Conservation (phyloP, 257 asterid genomes). For the Ophiorrhiza pumila region DNA sequence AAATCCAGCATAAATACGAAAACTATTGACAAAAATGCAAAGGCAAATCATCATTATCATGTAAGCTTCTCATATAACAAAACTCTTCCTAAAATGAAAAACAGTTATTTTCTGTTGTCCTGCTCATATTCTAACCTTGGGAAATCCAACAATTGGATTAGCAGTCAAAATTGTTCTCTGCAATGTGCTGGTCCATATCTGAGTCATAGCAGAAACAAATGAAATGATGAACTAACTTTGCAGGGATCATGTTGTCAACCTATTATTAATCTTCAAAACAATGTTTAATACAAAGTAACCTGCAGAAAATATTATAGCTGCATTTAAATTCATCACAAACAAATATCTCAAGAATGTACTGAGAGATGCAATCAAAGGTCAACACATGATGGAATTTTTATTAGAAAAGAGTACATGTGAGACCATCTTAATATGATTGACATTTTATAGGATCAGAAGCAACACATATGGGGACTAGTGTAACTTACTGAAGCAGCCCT, state of each 20-base stretch:
- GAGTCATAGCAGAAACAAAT: constrained; percentile 31
- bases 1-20: constrained; percentile 11
- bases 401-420: background rate
- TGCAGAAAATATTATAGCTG: no score
- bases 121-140: constrained; percentile 54
- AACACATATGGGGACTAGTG: background rate
- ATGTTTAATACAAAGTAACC: background rate
- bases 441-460: constrained; percentile 4
- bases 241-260: background rate
- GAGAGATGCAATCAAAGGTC: background rate
- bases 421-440: background rate
- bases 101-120: background rate
- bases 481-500: constrained; percentile 93
- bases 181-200: constrained; percentile 99
- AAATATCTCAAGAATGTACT: background rate
- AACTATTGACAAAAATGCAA: background rate
- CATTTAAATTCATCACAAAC: background rate
- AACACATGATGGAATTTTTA: background rate
- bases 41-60: background rate
- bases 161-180: constrained; percentile 95
- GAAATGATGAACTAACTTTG: background rate
- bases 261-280: background rate
- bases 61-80: background rate
- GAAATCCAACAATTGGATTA: constrained; percentile 80
- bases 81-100: constrained; percentile 1